Evolutionary conservation across 75 land plant genomes (phyloP).

Genomic region (Pinus taeda): DNA sequence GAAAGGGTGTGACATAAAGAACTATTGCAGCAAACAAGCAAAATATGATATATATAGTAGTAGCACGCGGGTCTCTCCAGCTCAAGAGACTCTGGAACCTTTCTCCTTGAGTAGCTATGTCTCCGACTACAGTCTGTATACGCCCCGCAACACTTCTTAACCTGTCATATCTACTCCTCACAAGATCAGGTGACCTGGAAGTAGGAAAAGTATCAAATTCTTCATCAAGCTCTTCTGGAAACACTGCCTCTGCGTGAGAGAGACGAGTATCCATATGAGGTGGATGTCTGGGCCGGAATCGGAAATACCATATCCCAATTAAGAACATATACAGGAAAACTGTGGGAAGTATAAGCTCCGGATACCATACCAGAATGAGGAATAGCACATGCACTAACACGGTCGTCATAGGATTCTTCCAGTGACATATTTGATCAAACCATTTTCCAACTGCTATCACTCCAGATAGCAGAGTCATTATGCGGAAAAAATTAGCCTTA

Average conservation of each 20-base stretch:
- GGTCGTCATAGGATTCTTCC: conserved; percentile 72
- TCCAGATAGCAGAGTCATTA: conserved; percentile 49
- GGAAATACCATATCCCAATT: conserved; percentile 69
- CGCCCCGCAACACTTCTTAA: conserved; percentile 54
- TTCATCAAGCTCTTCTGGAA: conserved; percentile 69
- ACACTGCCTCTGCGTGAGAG: conserved; percentile 46
- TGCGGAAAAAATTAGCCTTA: conserved; percentile 62
- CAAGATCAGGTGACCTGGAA: conserved; percentile 17
- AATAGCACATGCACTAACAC: conserved; percentile 51
- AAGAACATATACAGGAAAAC: conserved; percentile 68
- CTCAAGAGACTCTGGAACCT: conserved; percentile 56
- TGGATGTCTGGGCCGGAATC: conserved; percentile 62
- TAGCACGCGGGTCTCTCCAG: conserved; percentile 77
- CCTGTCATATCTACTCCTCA: conserved; percentile 62
- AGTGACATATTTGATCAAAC: conserved; percentile 45
- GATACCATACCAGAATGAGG: conserved; percentile 64
- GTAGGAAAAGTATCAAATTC: conserved; percentile 75
- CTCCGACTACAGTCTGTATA: conserved; percentile 58
- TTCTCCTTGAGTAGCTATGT: conserved; percentile 73
- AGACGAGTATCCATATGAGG: conserved; percentile 64
- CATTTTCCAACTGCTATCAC: conserved; percentile 30
- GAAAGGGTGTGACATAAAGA: conserved; percentile 60
- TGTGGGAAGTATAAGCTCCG: conserved; percentile 72
- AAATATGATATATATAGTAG: conserved; percentile 39
- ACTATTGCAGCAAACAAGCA: conserved; percentile 51